Evolutionary conservation across 345 rosid species (phyloP).

Genomic region (Euphorbia peplus): DNA sequence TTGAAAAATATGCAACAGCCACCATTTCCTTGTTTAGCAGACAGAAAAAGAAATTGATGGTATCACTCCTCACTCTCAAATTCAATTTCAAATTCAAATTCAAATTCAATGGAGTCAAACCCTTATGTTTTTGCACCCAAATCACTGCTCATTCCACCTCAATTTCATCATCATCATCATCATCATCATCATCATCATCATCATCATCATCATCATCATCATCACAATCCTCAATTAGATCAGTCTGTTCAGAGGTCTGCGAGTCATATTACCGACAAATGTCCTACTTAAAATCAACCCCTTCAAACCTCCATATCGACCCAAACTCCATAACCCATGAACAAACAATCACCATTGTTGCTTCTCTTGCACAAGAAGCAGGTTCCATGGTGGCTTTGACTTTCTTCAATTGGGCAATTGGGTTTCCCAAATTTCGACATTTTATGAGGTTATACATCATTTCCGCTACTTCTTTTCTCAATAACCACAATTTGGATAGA

Average conservation of each 20-base stretch:
- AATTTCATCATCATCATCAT: conserved; percentile 9
- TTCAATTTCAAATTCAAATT: conserved; percentile 36
- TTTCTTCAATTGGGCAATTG: conserved; percentile 74
- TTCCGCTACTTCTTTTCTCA: conserved; percentile 50
- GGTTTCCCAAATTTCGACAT: conserved; percentile 52
- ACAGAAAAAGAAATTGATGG: conserved; percentile 22
- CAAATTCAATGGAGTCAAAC: conserved; percentile 30
- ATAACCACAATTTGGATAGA: conserved; percentile 56
- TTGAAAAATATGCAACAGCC: not conserved
- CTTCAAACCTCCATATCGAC: conserved; percentile 37
- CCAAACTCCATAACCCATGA: conserved; percentile 58
- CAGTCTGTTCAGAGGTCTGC: conserved; percentile 52
- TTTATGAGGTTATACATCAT: conserved; percentile 81
- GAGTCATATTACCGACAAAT: conserved; percentile 45
- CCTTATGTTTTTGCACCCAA: conserved; percentile 13
- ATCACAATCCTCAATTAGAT: conserved; percentile 45
- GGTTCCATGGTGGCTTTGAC: conserved; percentile 81
- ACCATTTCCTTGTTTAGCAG: not conserved
- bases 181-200: conserved; percentile 37
- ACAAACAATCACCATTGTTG: conserved; percentile 65
- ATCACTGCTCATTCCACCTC: conserved; percentile 4
- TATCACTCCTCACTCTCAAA: conserved; percentile 24
- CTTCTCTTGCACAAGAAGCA: conserved; percentile 67
- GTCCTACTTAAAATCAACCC: conserved; percentile 30
- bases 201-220: conserved; percentile 17